Evolutionary conservation across 2,329 filamentous ascomycete species (phyloP), one percentile per base, ranked within the genome.

Genomic region (Pestalotiopsis sp.): DNA sequence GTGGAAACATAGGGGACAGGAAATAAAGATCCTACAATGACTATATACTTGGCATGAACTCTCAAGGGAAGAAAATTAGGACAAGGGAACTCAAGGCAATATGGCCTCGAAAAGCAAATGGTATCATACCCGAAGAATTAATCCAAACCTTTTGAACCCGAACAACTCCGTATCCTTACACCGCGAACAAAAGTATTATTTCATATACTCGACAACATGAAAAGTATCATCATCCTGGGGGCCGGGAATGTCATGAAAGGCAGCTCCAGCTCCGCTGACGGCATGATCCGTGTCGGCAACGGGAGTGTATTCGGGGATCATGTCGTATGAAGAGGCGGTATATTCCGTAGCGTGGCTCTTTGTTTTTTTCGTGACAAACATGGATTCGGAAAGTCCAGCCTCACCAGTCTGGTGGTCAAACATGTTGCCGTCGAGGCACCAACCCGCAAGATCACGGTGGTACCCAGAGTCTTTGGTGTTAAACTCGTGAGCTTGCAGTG

Each of bases 401-500:
- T 70, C 23, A 49, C 67, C 17, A 2, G 20, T 13, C 11, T 45
- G 52, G n/a, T 65, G 58, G 2, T 49, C 59, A 57, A 68, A 66
- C 13, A 63, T 57, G 25, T 27, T 38, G 12, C 73, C 70, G 52
- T 63, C 59, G 14, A 63, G 39, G 23, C 72, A 12, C 76, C 75
- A 76, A 39, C 41, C 61, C 1, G 17, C 14, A 36, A 74, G 4
- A n/a, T 73, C 61, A n/a, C 68, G 67, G 39, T 45, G 67, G 52
- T 70, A 71, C 14, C 52, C 52, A 17, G 25, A n/a, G 20, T 65
- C 41, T 6, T 45, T 23, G 63, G 70, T 66, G 25, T 59, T 45
- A 20, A 69, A 11, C n/a, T 77, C 52, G 3, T 68, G 69, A 20
- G 71, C 70, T 3, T 70, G 71, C 3, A 76, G 23, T 9, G 74